Conservation (phyloP, 805 yeast genomes). For the Priceomyces fermenticarens region DNA sequence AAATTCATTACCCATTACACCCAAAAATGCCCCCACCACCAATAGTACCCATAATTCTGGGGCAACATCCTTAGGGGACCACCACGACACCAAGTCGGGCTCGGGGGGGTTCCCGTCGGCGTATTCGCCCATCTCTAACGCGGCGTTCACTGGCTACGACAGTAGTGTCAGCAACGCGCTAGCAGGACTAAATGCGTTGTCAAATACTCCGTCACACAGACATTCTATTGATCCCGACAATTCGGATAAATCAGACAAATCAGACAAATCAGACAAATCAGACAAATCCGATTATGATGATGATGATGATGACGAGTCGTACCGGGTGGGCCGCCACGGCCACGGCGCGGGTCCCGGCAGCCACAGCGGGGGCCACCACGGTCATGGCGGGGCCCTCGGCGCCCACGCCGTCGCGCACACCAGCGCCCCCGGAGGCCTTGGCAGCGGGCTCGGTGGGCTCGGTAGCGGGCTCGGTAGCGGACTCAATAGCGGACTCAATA, state of each 20-base stretch:
- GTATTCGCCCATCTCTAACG: conserved; percentile 32
- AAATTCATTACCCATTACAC: neutral
- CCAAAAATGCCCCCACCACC: neutral
- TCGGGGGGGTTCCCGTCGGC: conserved; percentile 21
- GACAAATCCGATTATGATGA: conserved; percentile 3
- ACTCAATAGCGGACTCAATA: too few species aligned
- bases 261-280: conserved; percentile 18
- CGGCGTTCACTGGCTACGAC: conserved; percentile 41
- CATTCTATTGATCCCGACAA: conserved; percentile 4
- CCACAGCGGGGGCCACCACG: too few species aligned
- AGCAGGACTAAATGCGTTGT: conserved; percentile 43
- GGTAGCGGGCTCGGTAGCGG: too few species aligned
- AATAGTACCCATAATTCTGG: neutral
- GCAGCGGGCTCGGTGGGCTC: too few species aligned
- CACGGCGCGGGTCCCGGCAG: too few species aligned
- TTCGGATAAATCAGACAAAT: conserved; percentile 23
- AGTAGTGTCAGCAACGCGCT: conserved; percentile 38
- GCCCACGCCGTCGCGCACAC: too few species aligned
- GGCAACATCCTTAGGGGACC: conserved; percentile 1
- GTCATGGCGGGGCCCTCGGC: too few species aligned
- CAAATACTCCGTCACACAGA: conserved; percentile 27
- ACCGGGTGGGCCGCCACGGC: conserved; percentile 1
- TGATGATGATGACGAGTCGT: conserved; percentile 9
- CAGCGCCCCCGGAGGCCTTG: too few species aligned
- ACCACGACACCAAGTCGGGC: conserved; percentile 1